Evolutionary conservation across 1,284 basidiomycete species (phyloP), one percentile per base, ranked within the genome.

Genomic region (Ceratobasidium sp.): DNA sequence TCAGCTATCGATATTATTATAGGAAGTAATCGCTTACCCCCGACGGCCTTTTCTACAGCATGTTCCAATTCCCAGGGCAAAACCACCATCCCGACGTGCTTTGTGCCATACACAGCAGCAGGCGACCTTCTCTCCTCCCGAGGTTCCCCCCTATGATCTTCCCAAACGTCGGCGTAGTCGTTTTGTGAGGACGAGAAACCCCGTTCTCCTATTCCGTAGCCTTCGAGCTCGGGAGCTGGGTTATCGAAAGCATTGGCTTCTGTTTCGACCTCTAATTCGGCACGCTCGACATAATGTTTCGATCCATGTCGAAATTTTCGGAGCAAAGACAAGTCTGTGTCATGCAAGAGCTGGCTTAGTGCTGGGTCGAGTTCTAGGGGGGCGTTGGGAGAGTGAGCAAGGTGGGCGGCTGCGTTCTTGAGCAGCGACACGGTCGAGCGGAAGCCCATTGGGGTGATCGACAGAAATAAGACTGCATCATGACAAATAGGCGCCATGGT

Each of bases 101-200:
- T 85, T 75, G 90, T 91, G 18, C 93, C 94, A 79, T 93, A 91
- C 14, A 84, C 80, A 23, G 93, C 92, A 32, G 93, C 93, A 61
- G 93, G 92, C 26, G 92, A 93, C 77, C 92, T 91, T 72, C 91
- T 82, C 53, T 85, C 82, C 64, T 84, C 83, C 65, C 81, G 79
- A 28, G 75, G 77, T 9, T 14, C 36, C 14, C 14, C 36, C 14
- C 8, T 39, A 39, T 39, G 6, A 39, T 81, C 80, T 21, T 80
- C 78, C 5, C 80, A 80, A 21, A 79, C 79, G 58, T 78, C 79
- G 23, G 79, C 73, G 12, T 60, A 30, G 3, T 52, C 41, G 18
- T 36, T 16, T 26, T 41, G 36, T 14, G 48, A n/a, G 18, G 9
- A 28, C 32, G n/a, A 50, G 39, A 26, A 30, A 28, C 70, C 45